A percentile compares a stretch with the other conserved stretches of the same genome.
These are phyloP conservation scores for Parascedosporium putredinis DNA, from an alignment of 2,329 filamentous ascomycete genomes.

Conservation along the genomic window DNA sequence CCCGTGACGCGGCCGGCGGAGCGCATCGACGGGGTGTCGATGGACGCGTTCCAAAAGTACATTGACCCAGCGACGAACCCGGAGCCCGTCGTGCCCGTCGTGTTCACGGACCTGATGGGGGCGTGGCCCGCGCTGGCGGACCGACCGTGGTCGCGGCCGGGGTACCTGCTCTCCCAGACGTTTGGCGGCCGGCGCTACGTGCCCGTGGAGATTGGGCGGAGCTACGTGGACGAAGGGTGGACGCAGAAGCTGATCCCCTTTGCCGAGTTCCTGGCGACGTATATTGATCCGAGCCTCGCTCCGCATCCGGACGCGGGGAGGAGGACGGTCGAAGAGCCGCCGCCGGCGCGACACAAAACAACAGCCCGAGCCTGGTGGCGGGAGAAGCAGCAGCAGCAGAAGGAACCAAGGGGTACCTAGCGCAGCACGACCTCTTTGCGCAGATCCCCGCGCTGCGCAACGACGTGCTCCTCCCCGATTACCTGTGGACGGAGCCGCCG, in stretches of 20 bases:
- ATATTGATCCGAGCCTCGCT: constrained; percentile 33
- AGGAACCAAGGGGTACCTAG: constrained; percentile 69
- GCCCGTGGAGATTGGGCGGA: constrained; percentile 75
- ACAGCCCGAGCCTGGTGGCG: too few species aligned
- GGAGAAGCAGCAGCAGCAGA: too few species aligned
- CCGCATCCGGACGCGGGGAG: too few species aligned
- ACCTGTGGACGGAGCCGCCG: constrained; percentile 65
- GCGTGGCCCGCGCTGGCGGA: constrained; percentile 69
- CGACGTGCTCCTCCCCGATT: constrained; percentile 75
- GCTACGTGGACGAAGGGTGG: constrained; percentile 81
- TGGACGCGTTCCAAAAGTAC: constrained; percentile 52
- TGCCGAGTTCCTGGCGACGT: constrained; percentile 52
- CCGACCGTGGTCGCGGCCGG: constrained; percentile 59
- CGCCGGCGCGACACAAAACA: not conserved
- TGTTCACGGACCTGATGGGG: constrained; percentile 55
- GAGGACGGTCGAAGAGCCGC: too few species aligned
- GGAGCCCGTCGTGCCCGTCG: constrained; percentile 45
- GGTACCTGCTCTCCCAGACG: constrained; percentile 65
- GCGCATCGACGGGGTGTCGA: constrained; percentile 33
- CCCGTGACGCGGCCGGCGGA: constrained; percentile 30
- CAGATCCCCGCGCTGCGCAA: constrained; percentile 68
- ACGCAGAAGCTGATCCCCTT: constrained; percentile 73
- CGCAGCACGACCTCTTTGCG: constrained; percentile 77
- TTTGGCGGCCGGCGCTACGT: constrained; percentile 70
- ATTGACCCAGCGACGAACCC: constrained; percentile 31